phyloP scores from a whole-genome alignment of 2,329 filamentous ascomycete genomes.

The Seiridium cupressi region DNA sequence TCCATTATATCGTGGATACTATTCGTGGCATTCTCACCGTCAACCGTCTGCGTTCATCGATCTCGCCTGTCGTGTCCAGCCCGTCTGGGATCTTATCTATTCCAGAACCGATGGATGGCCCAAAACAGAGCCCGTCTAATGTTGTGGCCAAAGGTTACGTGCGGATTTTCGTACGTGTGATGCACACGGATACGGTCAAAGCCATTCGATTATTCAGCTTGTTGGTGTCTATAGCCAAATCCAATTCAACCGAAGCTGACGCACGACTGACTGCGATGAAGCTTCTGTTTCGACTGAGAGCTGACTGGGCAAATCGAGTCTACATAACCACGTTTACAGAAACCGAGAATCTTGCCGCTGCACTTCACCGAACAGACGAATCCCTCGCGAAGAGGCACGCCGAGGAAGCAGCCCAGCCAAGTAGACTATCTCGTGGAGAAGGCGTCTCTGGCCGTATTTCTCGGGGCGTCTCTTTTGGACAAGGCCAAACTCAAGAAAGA shows the following conservation, averaged over 20 bases:
- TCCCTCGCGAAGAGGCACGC: conserved; percentile 49
- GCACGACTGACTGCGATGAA: conserved; percentile 74
- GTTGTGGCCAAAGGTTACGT: conserved; percentile 71
- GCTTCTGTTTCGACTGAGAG: conserved; percentile 76
- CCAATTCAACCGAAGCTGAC: conserved; percentile 60
- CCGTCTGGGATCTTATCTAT: conserved; percentile 19
- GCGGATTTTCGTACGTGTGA: conserved; percentile 71
- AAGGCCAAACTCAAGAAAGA: conserved; percentile 43
- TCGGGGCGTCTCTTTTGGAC: conserved; percentile 52
- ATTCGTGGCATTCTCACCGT: conserved; percentile 49
- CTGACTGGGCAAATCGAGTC: conserved; percentile 76
- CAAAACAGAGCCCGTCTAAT: conserved; percentile 59
- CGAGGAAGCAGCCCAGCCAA: conserved; percentile 47
- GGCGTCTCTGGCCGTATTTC: conserved; percentile 38
- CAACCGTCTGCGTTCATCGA: conserved; percentile 44
- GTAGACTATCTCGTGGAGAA: conserved; percentile 44
- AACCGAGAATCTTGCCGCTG: conserved; percentile 68
- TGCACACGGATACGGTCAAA: conserved; percentile 66
- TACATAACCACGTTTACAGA: conserved; percentile 71
- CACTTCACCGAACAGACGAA: conserved; percentile 64
- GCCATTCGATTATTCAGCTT: conserved; percentile 60
- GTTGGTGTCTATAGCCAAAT: conserved; percentile 62
- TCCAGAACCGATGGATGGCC: conserved; percentile 23
- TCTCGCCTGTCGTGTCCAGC: conserved; percentile 25
- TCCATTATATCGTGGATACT: conserved; percentile 55